Evolutionary conservation across 2,329 filamentous ascomycete species (phyloP).

Genomic region (Microcyclospora pomicola): DNA sequence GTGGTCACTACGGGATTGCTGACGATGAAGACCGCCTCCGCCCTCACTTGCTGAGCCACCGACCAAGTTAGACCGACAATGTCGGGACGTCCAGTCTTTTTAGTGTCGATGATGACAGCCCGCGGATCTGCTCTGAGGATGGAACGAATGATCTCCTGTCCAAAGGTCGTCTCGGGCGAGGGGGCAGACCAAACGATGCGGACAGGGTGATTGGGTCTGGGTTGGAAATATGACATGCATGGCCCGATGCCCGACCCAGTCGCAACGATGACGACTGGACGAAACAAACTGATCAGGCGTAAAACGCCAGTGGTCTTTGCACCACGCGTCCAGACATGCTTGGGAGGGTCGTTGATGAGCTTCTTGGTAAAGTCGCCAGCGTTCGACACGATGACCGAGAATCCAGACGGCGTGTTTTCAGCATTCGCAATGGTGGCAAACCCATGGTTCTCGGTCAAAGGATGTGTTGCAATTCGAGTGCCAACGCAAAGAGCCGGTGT

Average conservation of each 20-base stretch:
- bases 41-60: constrained; percentile 32
- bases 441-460: constrained; percentile 52
- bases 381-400: constrained; percentile 56
- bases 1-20: constrained; percentile 55
- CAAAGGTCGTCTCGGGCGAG: constrained; percentile 49
- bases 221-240: constrained; percentile 46
- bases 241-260: constrained; percentile 65
- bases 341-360: constrained; percentile 48
- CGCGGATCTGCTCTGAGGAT: constrained; percentile 46
- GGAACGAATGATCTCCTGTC: constrained; percentile 39
- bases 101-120: constrained; percentile 56
- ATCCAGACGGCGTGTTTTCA: constrained; percentile 28
- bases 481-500: constrained; percentile 33
- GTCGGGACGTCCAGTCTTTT: constrained; percentile 42
- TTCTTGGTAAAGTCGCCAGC: constrained; percentile 61
- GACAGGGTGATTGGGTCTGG: constrained; percentile 32
- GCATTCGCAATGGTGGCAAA: constrained; percentile 55
- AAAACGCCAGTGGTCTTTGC: constrained; percentile 54
- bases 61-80: constrained; percentile 43
- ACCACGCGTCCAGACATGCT: constrained; percentile 53
- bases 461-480: constrained; percentile 11
- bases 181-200: constrained; percentile 59
- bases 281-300: constrained; percentile 53
- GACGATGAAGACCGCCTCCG: constrained; percentile 61
- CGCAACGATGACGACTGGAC: constrained; percentile 50